Percentiles rank a stretch among this genome's conserved stretches.
Evolutionary conservation across 345 rosid species (phyloP).

Genomic region (Gossypium stocksii): DNA sequence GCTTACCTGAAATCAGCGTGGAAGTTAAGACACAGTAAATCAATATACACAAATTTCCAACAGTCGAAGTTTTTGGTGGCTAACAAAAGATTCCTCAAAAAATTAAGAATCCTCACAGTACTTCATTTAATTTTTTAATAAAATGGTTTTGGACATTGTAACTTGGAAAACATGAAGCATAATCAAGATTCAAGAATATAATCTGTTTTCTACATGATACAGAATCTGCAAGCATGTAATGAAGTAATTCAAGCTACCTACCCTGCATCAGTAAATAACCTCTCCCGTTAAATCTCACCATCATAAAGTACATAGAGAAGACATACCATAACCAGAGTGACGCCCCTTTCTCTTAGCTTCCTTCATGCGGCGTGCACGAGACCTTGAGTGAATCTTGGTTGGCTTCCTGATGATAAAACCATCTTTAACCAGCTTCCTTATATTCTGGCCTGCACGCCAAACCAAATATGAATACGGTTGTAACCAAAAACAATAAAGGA

Average conservation of each 20-base stretch:
- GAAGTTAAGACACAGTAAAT: not conserved
- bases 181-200: not conserved
- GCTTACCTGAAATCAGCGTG: constrained; percentile 53
- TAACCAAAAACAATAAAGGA: not conserved
- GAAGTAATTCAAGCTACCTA: not conserved
- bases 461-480: not conserved
- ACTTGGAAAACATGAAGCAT: not conserved
- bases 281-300: not conserved
- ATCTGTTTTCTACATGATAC: not conserved
- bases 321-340: constrained; percentile 88
- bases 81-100: not conserved
- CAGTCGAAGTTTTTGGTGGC: not conserved
- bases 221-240: not conserved
- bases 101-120: not conserved
- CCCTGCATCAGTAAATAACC: not conserved
- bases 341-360: constrained; percentile 94
- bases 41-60: not conserved
- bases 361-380: constrained; percentile 80
- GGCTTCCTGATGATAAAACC: constrained; percentile 96
- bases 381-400: constrained; percentile 90
- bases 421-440: constrained; percentile 91
- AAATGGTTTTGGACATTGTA: not conserved
- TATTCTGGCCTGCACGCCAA: constrained; percentile 62
- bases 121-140: not conserved
- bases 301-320: not conserved